These are phyloP conservation scores for Penicillium sp. DNA, from an alignment of 2,329 filamentous ascomycete genomes.

Conservation along the genomic window DNA sequence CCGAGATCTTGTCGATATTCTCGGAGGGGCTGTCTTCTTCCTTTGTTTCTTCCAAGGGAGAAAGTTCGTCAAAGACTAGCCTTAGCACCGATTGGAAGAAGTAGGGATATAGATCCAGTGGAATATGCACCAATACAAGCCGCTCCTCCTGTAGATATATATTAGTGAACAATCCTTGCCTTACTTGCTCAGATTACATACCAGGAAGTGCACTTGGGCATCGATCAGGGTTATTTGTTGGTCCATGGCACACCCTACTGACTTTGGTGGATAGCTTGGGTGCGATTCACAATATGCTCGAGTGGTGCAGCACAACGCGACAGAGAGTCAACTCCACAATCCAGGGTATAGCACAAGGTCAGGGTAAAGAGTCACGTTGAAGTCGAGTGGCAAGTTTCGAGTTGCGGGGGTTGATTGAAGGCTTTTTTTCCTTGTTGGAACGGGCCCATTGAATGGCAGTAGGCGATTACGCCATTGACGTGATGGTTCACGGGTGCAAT, in stretches of 20 bases:
- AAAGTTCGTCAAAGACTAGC: constrained; percentile 70
- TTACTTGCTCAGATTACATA: constrained; percentile 15
- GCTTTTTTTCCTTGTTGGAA: neutral
- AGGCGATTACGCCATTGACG: constrained; percentile 27
- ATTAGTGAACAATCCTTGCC: neutral
- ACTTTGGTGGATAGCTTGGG: neutral
- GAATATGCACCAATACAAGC: constrained; percentile 88
- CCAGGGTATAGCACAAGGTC: neutral
- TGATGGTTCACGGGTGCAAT: constrained; percentile 11
- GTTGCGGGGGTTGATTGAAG: neutral
- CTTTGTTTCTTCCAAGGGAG: constrained; percentile 46
- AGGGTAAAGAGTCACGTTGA: neutral
- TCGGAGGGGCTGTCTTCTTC: constrained; percentile 40
- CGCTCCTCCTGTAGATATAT: constrained; percentile 70
- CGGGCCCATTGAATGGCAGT: constrained; percentile 1
- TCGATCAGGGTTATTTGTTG: constrained; percentile 27
- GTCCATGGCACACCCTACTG: constrained; percentile 18
- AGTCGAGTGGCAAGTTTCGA: neutral
- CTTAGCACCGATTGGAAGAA: constrained; percentile 88
- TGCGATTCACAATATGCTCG: neutral
- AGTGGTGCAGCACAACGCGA: neutral
- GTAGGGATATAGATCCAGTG: constrained; percentile 72
- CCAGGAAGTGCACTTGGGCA: constrained; percentile 30
- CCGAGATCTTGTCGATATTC: neutral
- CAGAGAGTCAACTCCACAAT: neutral